phyloP scores from a whole-genome alignment of 2,329 filamentous ascomycete genomes.

The Colletotrichum tropicicola region DNA sequence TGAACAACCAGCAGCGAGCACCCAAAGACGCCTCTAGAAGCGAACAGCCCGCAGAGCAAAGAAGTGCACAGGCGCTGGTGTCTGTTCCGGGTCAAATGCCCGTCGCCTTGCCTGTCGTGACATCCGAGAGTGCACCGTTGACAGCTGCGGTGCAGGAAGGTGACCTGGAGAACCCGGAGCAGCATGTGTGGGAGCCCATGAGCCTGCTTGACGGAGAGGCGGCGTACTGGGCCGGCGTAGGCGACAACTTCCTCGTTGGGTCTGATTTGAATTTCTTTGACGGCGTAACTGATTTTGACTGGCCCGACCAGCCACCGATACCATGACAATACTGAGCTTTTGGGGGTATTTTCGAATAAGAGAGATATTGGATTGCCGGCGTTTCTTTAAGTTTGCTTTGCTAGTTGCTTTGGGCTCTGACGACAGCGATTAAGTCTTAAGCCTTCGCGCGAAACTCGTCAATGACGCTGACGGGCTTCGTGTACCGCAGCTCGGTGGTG shows the following conservation, averaged over 20 bases:
- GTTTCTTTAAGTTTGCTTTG: no score
- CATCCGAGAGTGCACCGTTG: no score
- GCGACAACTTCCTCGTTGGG: neutral
- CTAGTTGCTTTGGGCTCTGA: no score
- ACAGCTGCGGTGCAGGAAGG: neutral
- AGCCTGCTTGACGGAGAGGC: neutral
- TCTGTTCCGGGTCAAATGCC: neutral
- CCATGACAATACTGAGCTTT: no score
- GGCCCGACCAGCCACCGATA: neutral
- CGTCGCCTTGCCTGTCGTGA: neutral
- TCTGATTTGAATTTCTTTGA: neutral
- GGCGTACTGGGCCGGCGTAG: neutral
- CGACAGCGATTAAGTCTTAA: no score
- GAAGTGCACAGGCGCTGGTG: neutral
- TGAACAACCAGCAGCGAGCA: neutral
- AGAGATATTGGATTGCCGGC: no score
- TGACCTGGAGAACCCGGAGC: neutral
- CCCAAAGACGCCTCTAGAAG: no score
- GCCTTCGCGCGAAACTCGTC: conserved; percentile 25
- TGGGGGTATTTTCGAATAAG: no score
- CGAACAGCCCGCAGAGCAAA: no score
- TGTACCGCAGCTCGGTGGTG: conserved; percentile 13
- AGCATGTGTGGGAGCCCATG: neutral
- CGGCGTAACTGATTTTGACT: neutral
- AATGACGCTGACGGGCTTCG: conserved; percentile 29